A percentile compares a stretch with the other conserved stretches of the same genome.
Conservation (phyloP, 108 stramenopile species). For the Fistulifera solaris region DNA sequence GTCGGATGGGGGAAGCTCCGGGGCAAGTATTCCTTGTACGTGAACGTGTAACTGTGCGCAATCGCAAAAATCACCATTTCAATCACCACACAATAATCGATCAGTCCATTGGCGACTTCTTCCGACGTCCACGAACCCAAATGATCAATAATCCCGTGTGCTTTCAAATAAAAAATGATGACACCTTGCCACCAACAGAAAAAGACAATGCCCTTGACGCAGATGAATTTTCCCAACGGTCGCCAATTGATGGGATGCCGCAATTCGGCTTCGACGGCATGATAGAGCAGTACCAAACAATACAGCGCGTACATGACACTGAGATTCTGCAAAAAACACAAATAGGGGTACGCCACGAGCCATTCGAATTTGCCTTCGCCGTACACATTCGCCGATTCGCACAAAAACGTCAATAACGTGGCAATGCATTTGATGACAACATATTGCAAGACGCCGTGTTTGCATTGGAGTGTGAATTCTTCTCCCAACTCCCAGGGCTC, state of each 20-base stretch:
- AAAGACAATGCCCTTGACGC: conserved; percentile 96
- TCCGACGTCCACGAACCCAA: conserved; percentile 78
- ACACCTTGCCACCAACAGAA: conserved; percentile 96
- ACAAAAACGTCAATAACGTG: conserved; percentile 61
- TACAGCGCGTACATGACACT: conserved; percentile 89
- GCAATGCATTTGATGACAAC: conserved; percentile 80
- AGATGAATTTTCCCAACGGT: conserved; percentile 93
- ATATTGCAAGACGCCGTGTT: conserved; percentile 92
- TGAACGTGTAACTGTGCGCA: conserved; percentile 85
- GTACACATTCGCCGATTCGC: conserved; percentile 59
- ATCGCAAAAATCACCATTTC: conserved; percentile 92
- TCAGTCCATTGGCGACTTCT: conserved; percentile 85
- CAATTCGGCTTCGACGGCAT: conserved; percentile 70
- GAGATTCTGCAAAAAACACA: conserved; percentile 66
- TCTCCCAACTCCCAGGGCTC: conserved; percentile 63
- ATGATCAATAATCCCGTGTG: conserved; percentile 64
- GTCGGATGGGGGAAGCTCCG: conserved; percentile 13
- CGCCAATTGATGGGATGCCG: conserved; percentile 72
- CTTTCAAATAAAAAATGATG: conserved; percentile 63
- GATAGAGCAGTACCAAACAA: conserved; percentile 87
- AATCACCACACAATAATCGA: conserved; percentile 89
- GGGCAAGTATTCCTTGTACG: conserved; percentile 85
- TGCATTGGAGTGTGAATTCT: conserved; percentile 81
- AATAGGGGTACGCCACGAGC: conserved; percentile 65
- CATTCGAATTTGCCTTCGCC: conserved; percentile 74